Conservation (phyloP, 2,329 filamentous ascomycete species). For the Fusarium sp. region DNA sequence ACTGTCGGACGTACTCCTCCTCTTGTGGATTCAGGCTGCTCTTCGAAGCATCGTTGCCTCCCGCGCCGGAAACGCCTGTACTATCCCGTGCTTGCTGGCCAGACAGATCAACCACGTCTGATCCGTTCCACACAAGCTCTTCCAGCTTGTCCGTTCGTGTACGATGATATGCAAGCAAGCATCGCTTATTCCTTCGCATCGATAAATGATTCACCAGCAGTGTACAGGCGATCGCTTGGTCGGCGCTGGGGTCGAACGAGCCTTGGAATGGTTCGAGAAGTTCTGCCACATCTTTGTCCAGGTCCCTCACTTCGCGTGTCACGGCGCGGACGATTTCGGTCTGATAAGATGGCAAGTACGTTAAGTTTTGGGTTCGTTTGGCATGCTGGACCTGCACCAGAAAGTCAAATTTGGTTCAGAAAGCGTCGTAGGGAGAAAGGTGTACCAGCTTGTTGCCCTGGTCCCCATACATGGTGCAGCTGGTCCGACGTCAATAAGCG, state of each 20-base stretch:
- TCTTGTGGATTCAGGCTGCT: slow-evolving; percentile 94
- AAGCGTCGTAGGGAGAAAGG: slow-evolving; percentile 8
- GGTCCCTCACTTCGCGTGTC: slow-evolving; percentile 90
- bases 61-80: slow-evolving; percentile 48
- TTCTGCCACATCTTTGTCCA: slow-evolving; percentile 85
- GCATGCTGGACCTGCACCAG: slow-evolving; percentile 85
- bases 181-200: slow-evolving; percentile 96
- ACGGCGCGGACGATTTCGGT: slow-evolving; percentile 90
- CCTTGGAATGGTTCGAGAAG: slow-evolving; percentile 86
- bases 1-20: slow-evolving; percentile 94
- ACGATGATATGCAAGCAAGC: slow-evolving; percentile 92
- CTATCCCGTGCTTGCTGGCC: slow-evolving; percentile 66
- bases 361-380: slow-evolving; percentile 90
- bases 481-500: slow-evolving; percentile 9
- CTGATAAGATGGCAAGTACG: slow-evolving; percentile 90
- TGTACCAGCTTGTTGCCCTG: slow-evolving; percentile 87
- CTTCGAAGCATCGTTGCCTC: slow-evolving; percentile 61
- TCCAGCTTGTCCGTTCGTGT: slow-evolving; percentile 92
- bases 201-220: slow-evolving; percentile 93
- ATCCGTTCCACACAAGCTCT: slow-evolving; percentile 91
- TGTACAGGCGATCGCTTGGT: slow-evolving; percentile 87
- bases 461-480: slow-evolving; percentile 82
- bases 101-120: slow-evolving; percentile 81
- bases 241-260: slow-evolving; percentile 84
- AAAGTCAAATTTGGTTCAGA: slow-evolving; percentile 18